Percentiles rank a stretch among this genome's conserved stretches.
phyloP scores from a whole-genome alignment of 768 basidiomycete genomes.

The Steccherinum ochraceum region DNA sequence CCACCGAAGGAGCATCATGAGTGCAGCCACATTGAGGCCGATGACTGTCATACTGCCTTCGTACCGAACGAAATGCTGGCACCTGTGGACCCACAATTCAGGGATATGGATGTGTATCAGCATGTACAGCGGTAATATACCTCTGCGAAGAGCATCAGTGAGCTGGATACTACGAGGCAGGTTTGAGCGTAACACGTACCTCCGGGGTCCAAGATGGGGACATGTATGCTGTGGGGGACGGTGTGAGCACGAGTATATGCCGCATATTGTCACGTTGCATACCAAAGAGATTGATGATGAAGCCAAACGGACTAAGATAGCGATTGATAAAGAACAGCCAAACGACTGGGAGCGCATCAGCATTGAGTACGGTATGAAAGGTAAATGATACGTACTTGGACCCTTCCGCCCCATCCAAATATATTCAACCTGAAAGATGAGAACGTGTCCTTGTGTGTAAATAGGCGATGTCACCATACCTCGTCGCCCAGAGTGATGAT shows the following conservation, averaged over 20 bases:
- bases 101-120: not conserved
- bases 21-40: slow-evolving; percentile 42
- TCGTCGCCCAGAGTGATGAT: slow-evolving; percentile 45
- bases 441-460: not conserved
- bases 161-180: too few species aligned
- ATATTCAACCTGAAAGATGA: slow-evolving; percentile 36
- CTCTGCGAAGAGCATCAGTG: too few species aligned
- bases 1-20: slow-evolving; percentile 56
- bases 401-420: slow-evolving; percentile 48
- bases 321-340: slow-evolving; percentile 46
- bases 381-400: slow-evolving; percentile 28
- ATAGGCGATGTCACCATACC: slow-evolving; percentile 13
- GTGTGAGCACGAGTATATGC: too few species aligned
- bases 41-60: slow-evolving; percentile 42
- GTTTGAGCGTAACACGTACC: slow-evolving; percentile 18
- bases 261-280: not conserved
- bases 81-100: slow-evolving; percentile 10
- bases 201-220: slow-evolving; percentile 11
- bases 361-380: not conserved
- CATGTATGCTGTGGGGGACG: slow-evolving; percentile 17
- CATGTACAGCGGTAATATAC: too few species aligned
- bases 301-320: slow-evolving; percentile 57
- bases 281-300: slow-evolving; percentile 46
- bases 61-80: slow-evolving; percentile 25
- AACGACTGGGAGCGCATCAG: slow-evolving; percentile 19